Evolutionary conservation across 495 filamentous ascomycete genomes (phyloP).

Genomic region (Wilcoxina mikolae): DNA sequence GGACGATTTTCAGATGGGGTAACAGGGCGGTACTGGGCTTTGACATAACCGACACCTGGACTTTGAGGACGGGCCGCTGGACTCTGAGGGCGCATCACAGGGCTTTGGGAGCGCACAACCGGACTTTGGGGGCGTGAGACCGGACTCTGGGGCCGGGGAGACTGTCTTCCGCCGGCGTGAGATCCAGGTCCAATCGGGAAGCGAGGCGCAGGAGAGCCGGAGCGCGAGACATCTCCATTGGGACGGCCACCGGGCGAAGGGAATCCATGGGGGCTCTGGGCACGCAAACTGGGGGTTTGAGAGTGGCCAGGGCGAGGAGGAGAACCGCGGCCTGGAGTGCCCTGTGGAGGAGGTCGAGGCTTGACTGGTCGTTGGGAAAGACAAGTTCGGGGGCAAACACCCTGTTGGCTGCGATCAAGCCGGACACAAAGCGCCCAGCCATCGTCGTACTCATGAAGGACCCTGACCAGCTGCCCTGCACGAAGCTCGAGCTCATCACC

Average conservation of each 20-base stretch:
- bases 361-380: slow-evolving; percentile 85
- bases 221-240: neutral
- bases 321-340: slow-evolving; percentile 34
- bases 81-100: slow-evolving; percentile 8
- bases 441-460: slow-evolving; percentile 95
- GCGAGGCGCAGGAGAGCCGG: neutral
- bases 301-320: slow-evolving; percentile 24
- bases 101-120: slow-evolving; percentile 3
- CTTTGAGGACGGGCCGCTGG: slow-evolving; percentile 6
- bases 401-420: slow-evolving; percentile 78
- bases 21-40: slow-evolving; percentile 21
- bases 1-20: slow-evolving; percentile 3
- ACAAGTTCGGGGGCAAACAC: slow-evolving; percentile 85
- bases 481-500: slow-evolving; percentile 74
- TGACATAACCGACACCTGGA: slow-evolving; percentile 20
- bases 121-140: slow-evolving; percentile 17
- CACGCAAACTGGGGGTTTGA: neutral
- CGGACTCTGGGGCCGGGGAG: slow-evolving; percentile 1
- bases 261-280: neutral
- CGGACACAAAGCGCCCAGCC: slow-evolving; percentile 93
- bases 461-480: slow-evolving; percentile 65
- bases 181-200: neutral
- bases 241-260: neutral
- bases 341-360: slow-evolving; percentile 44
- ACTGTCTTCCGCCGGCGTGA: neutral